phyloP scores from a whole-genome alignment of 768 basidiomycete species.

The Lepiota brunneoincarnata region DNA sequence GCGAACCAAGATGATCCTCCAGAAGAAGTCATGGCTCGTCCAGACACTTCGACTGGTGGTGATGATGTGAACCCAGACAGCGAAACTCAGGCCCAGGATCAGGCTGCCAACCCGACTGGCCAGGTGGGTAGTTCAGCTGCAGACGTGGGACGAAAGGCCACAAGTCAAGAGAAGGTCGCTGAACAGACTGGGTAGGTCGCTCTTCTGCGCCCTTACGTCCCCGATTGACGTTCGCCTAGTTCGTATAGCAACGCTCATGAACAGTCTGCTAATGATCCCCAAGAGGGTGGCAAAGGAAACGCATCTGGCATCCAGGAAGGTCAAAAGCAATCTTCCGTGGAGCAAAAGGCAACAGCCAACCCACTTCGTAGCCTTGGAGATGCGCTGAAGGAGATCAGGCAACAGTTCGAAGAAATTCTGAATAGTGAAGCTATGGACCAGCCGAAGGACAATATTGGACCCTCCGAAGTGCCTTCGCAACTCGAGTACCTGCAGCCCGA shows the following conservation, averaged over 20 bases:
- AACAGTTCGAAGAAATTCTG: constrained; percentile 83
- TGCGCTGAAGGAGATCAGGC: constrained; percentile 73
- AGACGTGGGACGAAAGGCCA: constrained; percentile 9
- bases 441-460: constrained; percentile 33
- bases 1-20: constrained; percentile 26
- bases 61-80: constrained; percentile 33
- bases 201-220: neutral
- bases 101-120: constrained; percentile 15
- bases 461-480: constrained; percentile 40
- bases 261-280: constrained; percentile 12
- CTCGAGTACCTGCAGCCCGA: constrained; percentile 79
- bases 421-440: constrained; percentile 32
- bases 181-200: constrained; percentile 32
- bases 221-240: neutral
- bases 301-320: constrained; percentile 46
- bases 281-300: constrained; percentile 22
- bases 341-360: constrained; percentile 40
- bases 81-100: constrained; percentile 14
- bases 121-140: constrained; percentile 18
- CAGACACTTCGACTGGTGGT: constrained; percentile 43
- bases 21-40: constrained; percentile 36
- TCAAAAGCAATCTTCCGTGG: constrained; percentile 34
- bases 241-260: constrained; percentile 14
- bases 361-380: constrained; percentile 83
- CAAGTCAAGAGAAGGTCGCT: constrained; percentile 25